phyloP scores from a whole-genome alignment of 2,329 filamentous ascomycete species.

The Pseudopithomyces maydicus region DNA sequence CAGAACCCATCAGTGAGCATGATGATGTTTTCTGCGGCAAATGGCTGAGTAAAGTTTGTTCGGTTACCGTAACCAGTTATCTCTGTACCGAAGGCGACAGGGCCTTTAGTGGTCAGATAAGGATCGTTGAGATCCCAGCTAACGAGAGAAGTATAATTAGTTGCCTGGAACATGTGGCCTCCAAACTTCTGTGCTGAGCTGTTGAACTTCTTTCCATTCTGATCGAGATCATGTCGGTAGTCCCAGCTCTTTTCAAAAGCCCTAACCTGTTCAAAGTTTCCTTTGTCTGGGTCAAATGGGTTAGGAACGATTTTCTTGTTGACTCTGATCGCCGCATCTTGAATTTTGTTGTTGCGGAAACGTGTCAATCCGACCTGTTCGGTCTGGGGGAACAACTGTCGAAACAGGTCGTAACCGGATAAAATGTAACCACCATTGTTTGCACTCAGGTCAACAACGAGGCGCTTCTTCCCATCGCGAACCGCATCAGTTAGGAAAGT shows the following conservation, averaged over 20 bases:
- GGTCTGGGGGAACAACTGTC: conserved; percentile 53
- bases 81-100: conserved; percentile 2
- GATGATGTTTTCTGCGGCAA: conserved; percentile 35
- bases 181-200: conserved; percentile 36
- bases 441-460: conserved; percentile 62
- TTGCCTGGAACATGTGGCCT: conserved; percentile 22
- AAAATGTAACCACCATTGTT: conserved; percentile 22
- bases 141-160: conserved; percentile 38
- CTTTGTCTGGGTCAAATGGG: conserved; percentile 28
- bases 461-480: conserved; percentile 55
- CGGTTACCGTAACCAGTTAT: conserved; percentile 1
- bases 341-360: conserved; percentile 34
- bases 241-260: conserved; percentile 3
- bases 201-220: conserved; percentile 22
- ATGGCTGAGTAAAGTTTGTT: conserved; percentile 23
- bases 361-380: conserved; percentile 49
- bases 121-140: conserved; percentile 27
- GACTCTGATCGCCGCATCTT: neutral
- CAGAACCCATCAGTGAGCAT: conserved; percentile 43
- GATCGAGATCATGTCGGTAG: conserved; percentile 18
- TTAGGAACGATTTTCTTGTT: conserved; percentile 37
- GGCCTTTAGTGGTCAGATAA: conserved; percentile 42
- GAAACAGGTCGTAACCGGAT: conserved; percentile 45
- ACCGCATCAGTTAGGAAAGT: conserved; percentile 53
- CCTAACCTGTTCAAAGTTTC: neutral